Evolutionary conservation across 352 stramenopile species (phyloP).

Genomic region (Phytophthora meadii): DNA sequence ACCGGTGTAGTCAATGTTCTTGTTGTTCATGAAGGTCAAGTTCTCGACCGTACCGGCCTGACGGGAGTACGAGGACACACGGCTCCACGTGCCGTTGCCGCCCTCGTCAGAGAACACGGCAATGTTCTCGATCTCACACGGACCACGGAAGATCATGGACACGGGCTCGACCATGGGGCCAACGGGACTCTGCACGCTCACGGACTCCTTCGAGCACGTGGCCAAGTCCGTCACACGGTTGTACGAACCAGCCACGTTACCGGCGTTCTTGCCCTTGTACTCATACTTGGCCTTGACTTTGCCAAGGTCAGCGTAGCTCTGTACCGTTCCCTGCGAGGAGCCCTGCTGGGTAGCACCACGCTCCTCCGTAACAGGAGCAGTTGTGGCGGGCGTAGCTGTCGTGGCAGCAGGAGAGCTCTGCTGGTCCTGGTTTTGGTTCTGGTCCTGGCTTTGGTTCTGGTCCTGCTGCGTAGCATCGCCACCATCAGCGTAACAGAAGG

Average conservation of each 20-base stretch:
- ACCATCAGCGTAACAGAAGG: conserved; percentile 56
- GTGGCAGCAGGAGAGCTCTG: conserved; percentile 5
- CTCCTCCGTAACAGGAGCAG: conserved; percentile 21
- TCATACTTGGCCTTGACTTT: conserved; percentile 53
- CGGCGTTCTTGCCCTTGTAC: conserved; percentile 61
- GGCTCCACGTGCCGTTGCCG: conserved; percentile 43
- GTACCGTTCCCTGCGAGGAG: conserved; percentile 18
- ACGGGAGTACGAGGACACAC: conserved; percentile 62
- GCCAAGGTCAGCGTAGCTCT: conserved; percentile 38
- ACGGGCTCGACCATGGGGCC: conserved; percentile 69
- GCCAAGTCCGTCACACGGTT: conserved; percentile 52
- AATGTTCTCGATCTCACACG: conserved; percentile 68
- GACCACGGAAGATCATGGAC: conserved; percentile 69
- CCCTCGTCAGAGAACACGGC: conserved; percentile 50
- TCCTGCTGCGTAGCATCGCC: conserved; percentile 10
- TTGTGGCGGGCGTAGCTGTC: not conserved
- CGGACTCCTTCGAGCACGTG: conserved; percentile 45
- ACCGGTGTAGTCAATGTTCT: conserved; percentile 69
- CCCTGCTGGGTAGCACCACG: conserved; percentile 21
- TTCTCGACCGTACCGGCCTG: conserved; percentile 44
- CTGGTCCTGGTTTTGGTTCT: conserved; percentile 2
- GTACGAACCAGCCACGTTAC: conserved; percentile 60
- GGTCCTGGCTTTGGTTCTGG: not conserved
- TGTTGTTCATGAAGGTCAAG: conserved; percentile 83
- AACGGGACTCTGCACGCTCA: conserved; percentile 55